Percentiles rank a stretch among this genome's conserved stretches.
Conservation (phyloP, 2,329 filamentous ascomycete species). For the Ascochyta pisi region DNA sequence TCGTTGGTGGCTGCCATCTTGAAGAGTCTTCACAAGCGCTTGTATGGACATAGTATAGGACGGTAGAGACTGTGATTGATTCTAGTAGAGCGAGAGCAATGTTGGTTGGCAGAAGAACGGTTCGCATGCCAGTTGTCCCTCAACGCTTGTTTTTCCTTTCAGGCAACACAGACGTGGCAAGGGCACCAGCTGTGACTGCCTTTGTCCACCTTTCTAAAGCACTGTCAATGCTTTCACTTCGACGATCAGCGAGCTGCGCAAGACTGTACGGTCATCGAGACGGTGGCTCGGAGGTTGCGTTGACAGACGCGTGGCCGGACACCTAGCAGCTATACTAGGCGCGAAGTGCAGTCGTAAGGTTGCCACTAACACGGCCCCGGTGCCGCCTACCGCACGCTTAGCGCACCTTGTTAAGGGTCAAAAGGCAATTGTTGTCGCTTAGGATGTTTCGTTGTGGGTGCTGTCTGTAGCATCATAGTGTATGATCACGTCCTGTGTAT, state of each 20-base stretch:
- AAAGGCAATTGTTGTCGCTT: slow-evolving; percentile 7
- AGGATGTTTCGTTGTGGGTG: slow-evolving; percentile 28
- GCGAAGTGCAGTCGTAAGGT: not conserved
- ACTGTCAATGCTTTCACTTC: not conserved
- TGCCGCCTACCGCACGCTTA: not conserved
- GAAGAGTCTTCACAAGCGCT: not conserved
- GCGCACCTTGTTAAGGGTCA: slow-evolving; percentile 3
- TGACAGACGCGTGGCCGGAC: slow-evolving; percentile 1
- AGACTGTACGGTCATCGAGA: not conserved
- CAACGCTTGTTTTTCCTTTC: not conserved
- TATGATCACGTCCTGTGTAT: slow-evolving; percentile 41
- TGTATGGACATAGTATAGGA: not conserved
- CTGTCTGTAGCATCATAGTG: slow-evolving; percentile 28
- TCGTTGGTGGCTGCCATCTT: no score
- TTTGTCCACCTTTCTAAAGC: not conserved
- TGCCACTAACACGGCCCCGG: not conserved
- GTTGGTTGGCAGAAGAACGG: not conserved
- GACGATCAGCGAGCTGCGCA: not conserved
- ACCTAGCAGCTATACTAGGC: not conserved
- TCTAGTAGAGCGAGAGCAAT: not conserved
- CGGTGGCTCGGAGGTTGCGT: not conserved
- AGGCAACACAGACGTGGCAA: not conserved
- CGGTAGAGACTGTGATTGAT: slow-evolving; percentile 8
- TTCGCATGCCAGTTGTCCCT: not conserved
- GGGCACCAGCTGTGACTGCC: not conserved